Conservation (phyloP, 1,284 basidiomycete species). For the Ceratobasidium papillatum region DNA sequence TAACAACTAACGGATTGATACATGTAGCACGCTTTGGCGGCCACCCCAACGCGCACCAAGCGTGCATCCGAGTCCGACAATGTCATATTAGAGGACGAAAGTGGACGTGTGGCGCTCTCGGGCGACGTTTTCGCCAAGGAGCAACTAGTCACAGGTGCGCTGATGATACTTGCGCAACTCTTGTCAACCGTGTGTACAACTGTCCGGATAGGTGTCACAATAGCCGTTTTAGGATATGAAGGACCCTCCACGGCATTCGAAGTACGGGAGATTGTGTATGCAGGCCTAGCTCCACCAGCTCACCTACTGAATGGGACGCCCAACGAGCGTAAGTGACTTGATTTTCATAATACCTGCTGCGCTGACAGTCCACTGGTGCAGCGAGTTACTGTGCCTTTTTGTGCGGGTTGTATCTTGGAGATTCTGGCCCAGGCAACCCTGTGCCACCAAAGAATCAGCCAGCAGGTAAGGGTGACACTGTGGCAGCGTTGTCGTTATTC, state of each 20-base stretch:
- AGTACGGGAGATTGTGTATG: conserved; percentile 76
- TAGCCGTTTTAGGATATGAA: conserved; percentile 90
- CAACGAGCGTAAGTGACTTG: conserved; percentile 44
- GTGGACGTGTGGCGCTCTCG: conserved; percentile 87
- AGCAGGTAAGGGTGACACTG: neutral
- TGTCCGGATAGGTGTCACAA: conserved; percentile 69
- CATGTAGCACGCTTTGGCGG: conserved; percentile 84
- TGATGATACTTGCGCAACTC: conserved; percentile 44
- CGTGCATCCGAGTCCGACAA: conserved; percentile 81
- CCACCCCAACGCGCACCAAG: conserved; percentile 78
- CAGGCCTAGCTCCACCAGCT: conserved; percentile 77
- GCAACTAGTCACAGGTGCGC: conserved; percentile 74
- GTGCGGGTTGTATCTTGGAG: conserved; percentile 19
- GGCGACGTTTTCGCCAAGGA: conserved; percentile 63
- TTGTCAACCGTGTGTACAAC: conserved; percentile 24
- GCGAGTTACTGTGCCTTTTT: conserved; percentile 28
- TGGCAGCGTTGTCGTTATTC: conserved; percentile 8
- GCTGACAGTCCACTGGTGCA: neutral
- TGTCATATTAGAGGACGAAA: conserved; percentile 94
- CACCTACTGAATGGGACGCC: conserved; percentile 51
- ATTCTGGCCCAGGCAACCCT: neutral
- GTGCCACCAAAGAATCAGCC: neutral
- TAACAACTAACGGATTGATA: neutral
- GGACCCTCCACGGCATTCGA: conserved; percentile 91
- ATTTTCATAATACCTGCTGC: neutral